Evolutionary conservation across 2,329 filamentous ascomycete genomes (phyloP), one percentile per base, ranked within the genome.

Genomic region (Beauveria bassiana): DNA sequence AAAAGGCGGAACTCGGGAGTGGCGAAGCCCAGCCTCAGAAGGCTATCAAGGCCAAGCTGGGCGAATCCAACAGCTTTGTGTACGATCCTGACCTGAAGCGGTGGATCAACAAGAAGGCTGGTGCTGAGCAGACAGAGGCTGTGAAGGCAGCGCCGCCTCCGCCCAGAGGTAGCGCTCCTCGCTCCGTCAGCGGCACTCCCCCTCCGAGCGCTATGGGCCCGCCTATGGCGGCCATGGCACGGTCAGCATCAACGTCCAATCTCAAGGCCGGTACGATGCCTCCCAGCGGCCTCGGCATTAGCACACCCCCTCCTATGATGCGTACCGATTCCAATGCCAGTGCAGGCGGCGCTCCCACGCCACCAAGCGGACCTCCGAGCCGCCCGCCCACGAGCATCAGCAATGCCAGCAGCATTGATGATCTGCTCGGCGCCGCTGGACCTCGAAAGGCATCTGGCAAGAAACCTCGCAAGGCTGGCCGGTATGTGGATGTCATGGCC

Each of bases 401-500:
- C 74, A 91, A 91, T 70, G 91, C 91, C n/a, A 96, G 88, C 74
- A 95, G 89, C 68, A 96, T 99, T 70, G 95, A 99, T 69, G 95
- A 99, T 72, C 78, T 99, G 65, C 78, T 99, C 24, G 90, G 90
- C 5, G 86, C 89, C 5, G 85, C 89, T 3, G 84, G 81, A 34
- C 83, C 89, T 20, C 83, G 90, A 65, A 93, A 89, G 68, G 78
- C 80, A 5, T 81, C 81, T 0, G 77, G 70, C 66, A 89, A 85
- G 73, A 91, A 89, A 73, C 79, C 84, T 69, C 91, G 91, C 79
- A 96, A 92, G 80, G 86, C 88, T 24, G 88, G 91, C 34, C 81
- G 93, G 31, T 99, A 99, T 79, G 87, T 99, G 34, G 95, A 99
- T 81, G 91, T 99, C 63, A 97, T 98, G 92, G 89, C 89, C 10